Base-by-base conservation (phyloP, 345 rosid species). In the Acer saccharum region DNA sequence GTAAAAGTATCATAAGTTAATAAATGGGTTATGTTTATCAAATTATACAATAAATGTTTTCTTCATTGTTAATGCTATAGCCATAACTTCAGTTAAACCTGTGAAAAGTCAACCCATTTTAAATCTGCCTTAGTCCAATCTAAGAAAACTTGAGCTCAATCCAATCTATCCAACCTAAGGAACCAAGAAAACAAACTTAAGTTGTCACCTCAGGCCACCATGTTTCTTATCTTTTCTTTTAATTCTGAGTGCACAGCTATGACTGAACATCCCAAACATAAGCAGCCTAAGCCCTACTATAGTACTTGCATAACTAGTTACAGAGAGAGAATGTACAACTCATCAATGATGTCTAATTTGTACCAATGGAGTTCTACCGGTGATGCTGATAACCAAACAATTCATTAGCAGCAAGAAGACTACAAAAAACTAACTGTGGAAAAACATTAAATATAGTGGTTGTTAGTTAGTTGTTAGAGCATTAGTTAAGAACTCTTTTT, bases 111-210 rank as follows among this genome's bases (percentile, higher is more conserved):
- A 14, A 62, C 61, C 52, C 21, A 46, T 11, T 64, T n/a, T 27
- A 46, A 27, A 64, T 43, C 77, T 65, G 43, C 61, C 77, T 74
- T 52, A 65, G 50, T 48, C 48, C 41, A 74, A 20, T 65, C 20
- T 41, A 54, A 17, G 41, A 58, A 74, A 23, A 64, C 62, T 14
- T 17, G 18, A 27, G 17, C n/a, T 46, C n/a, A 63, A 46, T 48
- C n/a, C 60, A 74, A 17, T 52, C 50, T 52, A 29, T 27, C 63
- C 50, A 12, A n/a, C 32, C 8, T 10, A 4, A 58, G 11, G 52
- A 69, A 16, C 71, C 10, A 58, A 27, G n/a, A 25, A 27, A 64
- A 18, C 23, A 0, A 75, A 52, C 43, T n/a, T 48, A 48, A 65
- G 63, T 65, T 8, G 12, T 39, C 67, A 55, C 17, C 61, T 55